phyloP scores from a whole-genome alignment of 805 yeast species.

The Yamadazyma paraphyllophila region DNA sequence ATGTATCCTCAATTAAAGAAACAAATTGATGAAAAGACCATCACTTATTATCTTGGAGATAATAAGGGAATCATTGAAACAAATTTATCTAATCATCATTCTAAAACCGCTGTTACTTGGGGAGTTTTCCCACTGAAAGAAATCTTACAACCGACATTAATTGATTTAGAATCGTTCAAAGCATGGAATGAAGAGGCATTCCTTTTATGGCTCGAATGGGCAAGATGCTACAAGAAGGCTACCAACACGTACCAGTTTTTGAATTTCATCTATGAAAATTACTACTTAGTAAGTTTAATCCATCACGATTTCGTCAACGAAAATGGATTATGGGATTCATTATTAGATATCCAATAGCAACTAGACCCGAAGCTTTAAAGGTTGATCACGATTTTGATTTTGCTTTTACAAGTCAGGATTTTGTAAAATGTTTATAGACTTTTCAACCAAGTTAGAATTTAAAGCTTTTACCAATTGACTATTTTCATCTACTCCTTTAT shows the following conservation, averaged over 20 bases:
- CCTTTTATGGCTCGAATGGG: conserved; percentile 91
- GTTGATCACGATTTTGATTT: not conserved
- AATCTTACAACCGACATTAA: conserved; percentile 85
- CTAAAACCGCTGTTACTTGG: conserved; percentile 91
- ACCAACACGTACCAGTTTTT: conserved; percentile 60
- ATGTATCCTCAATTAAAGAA: conserved; percentile 51
- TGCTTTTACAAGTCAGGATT: conserved; percentile 17
- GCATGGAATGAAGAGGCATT: conserved; percentile 98
- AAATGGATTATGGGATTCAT: conserved; percentile 71
- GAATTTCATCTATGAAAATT: conserved; percentile 56
- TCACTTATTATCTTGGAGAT: conserved; percentile 78
- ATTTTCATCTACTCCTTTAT: conserved; percentile 28
- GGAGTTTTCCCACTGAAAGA: conserved; percentile 93
- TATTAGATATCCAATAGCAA: conserved; percentile 31
- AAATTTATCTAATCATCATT: conserved; percentile 46
- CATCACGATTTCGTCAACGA: conserved; percentile 80
- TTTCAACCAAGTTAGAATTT: conserved; percentile 34
- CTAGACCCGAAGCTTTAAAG: conserved; percentile 8
- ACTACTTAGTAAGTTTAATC: conserved; percentile 78
- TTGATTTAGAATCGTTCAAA: conserved; percentile 86
- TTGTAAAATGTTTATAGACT: conserved; percentile 39
- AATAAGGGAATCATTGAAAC: conserved; percentile 55
- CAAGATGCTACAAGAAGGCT: conserved; percentile 64
- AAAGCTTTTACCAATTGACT: conserved; percentile 24
- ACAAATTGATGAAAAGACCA: conserved; percentile 37